phyloP scores from a whole-genome alignment of 768 basidiomycete species.

The Mycena chlorophos region DNA sequence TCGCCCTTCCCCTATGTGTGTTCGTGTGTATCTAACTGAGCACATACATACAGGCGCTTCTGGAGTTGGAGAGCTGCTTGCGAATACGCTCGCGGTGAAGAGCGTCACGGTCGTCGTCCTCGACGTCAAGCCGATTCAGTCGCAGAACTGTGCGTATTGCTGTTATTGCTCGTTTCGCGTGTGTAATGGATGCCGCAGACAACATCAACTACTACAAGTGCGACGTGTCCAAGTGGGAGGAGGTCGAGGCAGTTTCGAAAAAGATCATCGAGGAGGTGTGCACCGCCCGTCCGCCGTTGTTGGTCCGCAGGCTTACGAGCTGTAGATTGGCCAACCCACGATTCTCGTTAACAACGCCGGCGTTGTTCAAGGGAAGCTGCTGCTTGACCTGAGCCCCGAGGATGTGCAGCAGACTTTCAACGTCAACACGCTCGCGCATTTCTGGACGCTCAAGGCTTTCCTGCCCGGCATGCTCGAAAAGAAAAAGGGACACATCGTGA shows the following conservation, averaged over 20 bases:
- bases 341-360: slow-evolving; percentile 95
- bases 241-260: slow-evolving; percentile 75
- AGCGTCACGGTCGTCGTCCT: slow-evolving; percentile 85
- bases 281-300: neutral
- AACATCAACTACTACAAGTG: slow-evolving; percentile 87
- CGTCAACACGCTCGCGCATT: slow-evolving; percentile 86
- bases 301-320: neutral
- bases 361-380: slow-evolving; percentile 83
- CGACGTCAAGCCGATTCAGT: slow-evolving; percentile 75
- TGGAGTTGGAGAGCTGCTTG: slow-evolving; percentile 85
- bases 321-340: slow-evolving; percentile 83
- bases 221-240: slow-evolving; percentile 86
- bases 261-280: slow-evolving; percentile 75
- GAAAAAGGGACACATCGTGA: slow-evolving; percentile 82
- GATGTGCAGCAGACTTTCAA: slow-evolving; percentile 91
- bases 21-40: neutral
- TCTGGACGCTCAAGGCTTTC: slow-evolving; percentile 92
- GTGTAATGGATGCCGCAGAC: slow-evolving; percentile 40
- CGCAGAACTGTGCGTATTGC: slow-evolving; percentile 65
- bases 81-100: slow-evolving; percentile 81
- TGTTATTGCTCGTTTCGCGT: neutral
- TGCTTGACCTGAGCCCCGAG: slow-evolving; percentile 74
- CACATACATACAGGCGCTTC: slow-evolving; percentile 63
- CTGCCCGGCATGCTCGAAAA: slow-evolving; percentile 80
- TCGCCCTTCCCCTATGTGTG: neutral